phyloP scores from a whole-genome alignment of 2,329 filamentous ascomycete species.

The Ambrosiella cleistominuta region DNA sequence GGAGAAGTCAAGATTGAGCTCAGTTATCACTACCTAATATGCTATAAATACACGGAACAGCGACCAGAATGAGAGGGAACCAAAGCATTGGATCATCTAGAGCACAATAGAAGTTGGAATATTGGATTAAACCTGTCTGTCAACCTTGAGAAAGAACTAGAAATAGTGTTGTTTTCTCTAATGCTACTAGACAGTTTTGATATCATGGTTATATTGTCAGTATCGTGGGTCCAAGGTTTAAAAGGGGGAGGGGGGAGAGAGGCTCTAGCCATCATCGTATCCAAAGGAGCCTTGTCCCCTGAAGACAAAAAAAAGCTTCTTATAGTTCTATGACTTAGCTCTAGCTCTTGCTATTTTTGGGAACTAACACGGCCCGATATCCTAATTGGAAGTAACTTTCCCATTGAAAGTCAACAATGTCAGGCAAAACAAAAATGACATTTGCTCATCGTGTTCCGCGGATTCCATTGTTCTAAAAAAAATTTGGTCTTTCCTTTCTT shows the following conservation, averaged over 20 bases:
- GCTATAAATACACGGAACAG: not conserved
- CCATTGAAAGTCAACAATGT: not conserved
- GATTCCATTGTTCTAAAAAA: too few relatives aligned
- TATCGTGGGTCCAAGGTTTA: not conserved
- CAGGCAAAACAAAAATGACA: not conserved
- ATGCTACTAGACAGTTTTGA: not conserved
- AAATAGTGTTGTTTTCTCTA: too few relatives aligned
- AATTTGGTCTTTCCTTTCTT: too few relatives aligned
- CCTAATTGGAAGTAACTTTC: not conserved
- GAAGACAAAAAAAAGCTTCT: too few relatives aligned
- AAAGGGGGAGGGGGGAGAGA: not conserved
- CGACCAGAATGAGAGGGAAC: not conserved
- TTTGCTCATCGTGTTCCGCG: not conserved
- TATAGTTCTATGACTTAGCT: too few relatives aligned
- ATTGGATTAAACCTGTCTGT: not conserved
- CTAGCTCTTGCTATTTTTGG: not conserved
- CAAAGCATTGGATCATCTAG: not conserved
- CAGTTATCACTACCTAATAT: not conserved
- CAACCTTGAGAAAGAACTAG: too few relatives aligned
- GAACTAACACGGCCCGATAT: not conserved
- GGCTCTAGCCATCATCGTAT: too few relatives aligned
- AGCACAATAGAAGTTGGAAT: not conserved
- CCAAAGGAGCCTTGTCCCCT: too few relatives aligned
- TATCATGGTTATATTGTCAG: not conserved
- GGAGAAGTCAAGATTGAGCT: not conserved